Percentiles rank a stretch among this genome's conserved stretches.
Evolutionary conservation across 345 rosid species (phyloP).

Genomic region (Hirschfeldia incana): DNA sequence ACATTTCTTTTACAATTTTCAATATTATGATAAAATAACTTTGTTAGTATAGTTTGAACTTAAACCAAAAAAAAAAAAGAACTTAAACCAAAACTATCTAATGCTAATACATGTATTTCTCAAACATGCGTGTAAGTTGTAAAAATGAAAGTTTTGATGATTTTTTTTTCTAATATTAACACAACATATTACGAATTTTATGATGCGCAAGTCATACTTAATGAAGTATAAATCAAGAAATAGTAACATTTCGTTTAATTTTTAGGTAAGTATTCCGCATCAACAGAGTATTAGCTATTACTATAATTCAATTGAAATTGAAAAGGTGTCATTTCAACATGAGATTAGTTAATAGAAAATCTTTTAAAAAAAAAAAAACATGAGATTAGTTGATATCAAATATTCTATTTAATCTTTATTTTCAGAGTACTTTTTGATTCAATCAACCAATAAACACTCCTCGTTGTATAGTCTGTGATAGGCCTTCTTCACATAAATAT

Average conservation of each 20-base stretch:
- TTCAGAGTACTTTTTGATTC: slow-evolving; percentile 18
- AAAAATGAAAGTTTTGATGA: not conserved
- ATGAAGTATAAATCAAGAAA: not conserved
- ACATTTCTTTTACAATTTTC: not conserved
- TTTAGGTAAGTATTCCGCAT: slow-evolving; percentile 27
- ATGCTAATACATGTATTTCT: not conserved
- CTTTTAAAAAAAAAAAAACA: too few species aligned
- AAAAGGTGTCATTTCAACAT: slow-evolving; percentile 11
- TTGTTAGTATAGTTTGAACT: not conserved
- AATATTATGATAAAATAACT: not conserved
- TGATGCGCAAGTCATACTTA: not conserved
- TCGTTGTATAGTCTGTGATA: slow-evolving; percentile 16
- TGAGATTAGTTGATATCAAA: slow-evolving; percentile 25
- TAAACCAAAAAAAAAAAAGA: too few species aligned
- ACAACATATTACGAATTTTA: not conserved
- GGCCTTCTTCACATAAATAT: slow-evolving; percentile 10
- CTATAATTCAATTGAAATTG: slow-evolving; percentile 1
- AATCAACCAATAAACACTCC: slow-evolving; percentile 38
- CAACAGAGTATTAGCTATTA: slow-evolving; percentile 12
- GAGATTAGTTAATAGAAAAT: not conserved
- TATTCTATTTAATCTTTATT: not conserved
- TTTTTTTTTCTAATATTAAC: not conserved
- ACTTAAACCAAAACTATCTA: not conserved
- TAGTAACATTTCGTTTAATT: not conserved
- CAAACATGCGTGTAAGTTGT: not conserved